A percentile compares a stretch with the other conserved stretches of the same genome.
phyloP scores from a whole-genome alignment of 164 flowering plant genomes.

The Piper betle region DNA sequence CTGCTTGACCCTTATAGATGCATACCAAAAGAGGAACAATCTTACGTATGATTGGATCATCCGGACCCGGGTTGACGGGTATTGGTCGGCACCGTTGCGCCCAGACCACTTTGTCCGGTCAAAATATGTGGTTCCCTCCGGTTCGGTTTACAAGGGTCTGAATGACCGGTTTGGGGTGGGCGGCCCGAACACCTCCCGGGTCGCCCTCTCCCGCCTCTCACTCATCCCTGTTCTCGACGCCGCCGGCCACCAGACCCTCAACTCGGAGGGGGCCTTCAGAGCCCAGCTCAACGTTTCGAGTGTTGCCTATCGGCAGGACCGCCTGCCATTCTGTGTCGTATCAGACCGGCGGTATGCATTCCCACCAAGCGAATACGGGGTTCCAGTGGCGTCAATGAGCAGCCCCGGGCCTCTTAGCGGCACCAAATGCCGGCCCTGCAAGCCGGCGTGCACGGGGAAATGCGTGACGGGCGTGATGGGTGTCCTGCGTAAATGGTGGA shows the following conservation, averaged over 20 bases:
- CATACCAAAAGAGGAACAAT: constrained; percentile 33
- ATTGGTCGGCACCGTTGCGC: constrained; percentile 60
- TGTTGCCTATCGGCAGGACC: constrained; percentile 26
- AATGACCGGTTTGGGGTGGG: constrained; percentile 92
- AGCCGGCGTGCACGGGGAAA: constrained; percentile 35
- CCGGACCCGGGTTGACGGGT: constrained; percentile 88
- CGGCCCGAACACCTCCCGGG: constrained; percentile 42
- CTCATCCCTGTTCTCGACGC: constrained; percentile 60
- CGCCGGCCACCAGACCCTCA: constrained; percentile 44
- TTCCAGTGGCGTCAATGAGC: constrained; percentile 75
- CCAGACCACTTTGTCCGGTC: constrained; percentile 45
- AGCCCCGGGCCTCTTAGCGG: constrained; percentile 82
- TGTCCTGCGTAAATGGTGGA: constrained; percentile 40
- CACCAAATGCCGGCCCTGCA: constrained; percentile 89
- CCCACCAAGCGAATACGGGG: constrained; percentile 57
- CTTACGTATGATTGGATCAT: constrained; percentile 89
- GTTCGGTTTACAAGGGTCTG: constrained; percentile 72
- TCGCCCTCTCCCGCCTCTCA: constrained; percentile 85
- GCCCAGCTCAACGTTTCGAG: constrained; percentile 55
- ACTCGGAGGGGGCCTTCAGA: constrained; percentile 80
- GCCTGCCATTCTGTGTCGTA: constrained; percentile 77
- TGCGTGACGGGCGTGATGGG: constrained; percentile 55
- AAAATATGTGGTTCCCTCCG: constrained; percentile 62
- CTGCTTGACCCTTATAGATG: constrained; percentile 53
- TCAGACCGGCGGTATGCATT: constrained; percentile 51